Evolutionary conservation across 768 basidiomycete genomes (phyloP).

Genomic region (Boletus rubroflammeus): DNA sequence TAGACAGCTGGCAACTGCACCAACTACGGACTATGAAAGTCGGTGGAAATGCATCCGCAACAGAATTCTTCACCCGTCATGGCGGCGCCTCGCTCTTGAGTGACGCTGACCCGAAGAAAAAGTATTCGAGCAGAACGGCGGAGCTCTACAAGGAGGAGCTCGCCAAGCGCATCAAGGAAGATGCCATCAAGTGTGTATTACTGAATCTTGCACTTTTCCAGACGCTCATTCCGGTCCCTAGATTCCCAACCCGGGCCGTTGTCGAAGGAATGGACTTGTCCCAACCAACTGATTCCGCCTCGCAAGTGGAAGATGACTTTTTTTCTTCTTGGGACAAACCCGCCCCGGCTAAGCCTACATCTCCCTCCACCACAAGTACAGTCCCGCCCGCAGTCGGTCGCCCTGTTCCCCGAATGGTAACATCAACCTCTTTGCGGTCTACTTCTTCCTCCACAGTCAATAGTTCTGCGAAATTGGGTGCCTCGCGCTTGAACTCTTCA

Average conservation of each 20-base stretch:
- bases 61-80: slow-evolving; percentile 87
- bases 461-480: slow-evolving; percentile 37
- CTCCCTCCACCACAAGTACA: slow-evolving; percentile 48
- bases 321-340: slow-evolving; percentile 97
- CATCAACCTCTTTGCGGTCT: slow-evolving; percentile 59
- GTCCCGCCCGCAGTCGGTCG: slow-evolving; percentile 61
- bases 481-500: slow-evolving; percentile 43
- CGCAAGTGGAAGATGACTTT: slow-evolving; percentile 81
- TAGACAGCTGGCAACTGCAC: slow-evolving; percentile 88
- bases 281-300: slow-evolving; percentile 37
- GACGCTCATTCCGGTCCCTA: slow-evolving; percentile 29
- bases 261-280: slow-evolving; percentile 75
- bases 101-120: slow-evolving; percentile 80
- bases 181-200: slow-evolving; percentile 54
- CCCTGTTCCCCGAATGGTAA: slow-evolving; percentile 56
- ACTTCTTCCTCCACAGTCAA: slow-evolving; percentile 32
- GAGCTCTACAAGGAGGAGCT: slow-evolving; percentile 93
- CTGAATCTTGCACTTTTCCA: neutral
- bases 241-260: slow-evolving; percentile 71
- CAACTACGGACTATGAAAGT: slow-evolving; percentile 97
- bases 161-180: slow-evolving; percentile 73
- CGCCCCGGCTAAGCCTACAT: slow-evolving; percentile 46
- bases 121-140: slow-evolving; percentile 81
- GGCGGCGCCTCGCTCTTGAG: slow-evolving; percentile 68
- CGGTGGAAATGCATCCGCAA: slow-evolving; percentile 84